A percentile compares a stretch with the other conserved stretches of the same genome.
These are phyloP conservation scores for Arthrocladium fulminans DNA, from an alignment of 2,329 filamentous ascomycete genomes.

Conservation along the genomic window DNA sequence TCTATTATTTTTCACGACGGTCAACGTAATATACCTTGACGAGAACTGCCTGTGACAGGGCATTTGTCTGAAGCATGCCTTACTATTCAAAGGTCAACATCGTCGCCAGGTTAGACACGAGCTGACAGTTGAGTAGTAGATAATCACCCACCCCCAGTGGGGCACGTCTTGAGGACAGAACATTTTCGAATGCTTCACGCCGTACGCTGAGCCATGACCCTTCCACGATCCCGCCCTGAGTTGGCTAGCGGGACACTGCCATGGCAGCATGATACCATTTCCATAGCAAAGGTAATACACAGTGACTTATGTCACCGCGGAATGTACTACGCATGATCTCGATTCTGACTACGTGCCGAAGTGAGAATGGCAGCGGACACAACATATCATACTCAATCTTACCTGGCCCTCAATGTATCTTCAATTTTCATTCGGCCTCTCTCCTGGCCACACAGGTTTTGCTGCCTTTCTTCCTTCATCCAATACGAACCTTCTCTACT, in stretches of 20 bases:
- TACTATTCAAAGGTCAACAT: background rate
- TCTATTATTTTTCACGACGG: conserved; percentile 65
- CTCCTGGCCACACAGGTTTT: background rate
- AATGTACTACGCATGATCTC: too few species aligned
- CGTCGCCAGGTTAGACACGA: background rate
- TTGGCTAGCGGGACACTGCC: too few species aligned
- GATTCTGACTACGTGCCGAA: too few species aligned
- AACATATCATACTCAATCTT: background rate
- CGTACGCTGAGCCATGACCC: too few species aligned
- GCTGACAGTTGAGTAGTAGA: background rate
- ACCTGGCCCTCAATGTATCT: background rate
- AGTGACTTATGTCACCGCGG: too few species aligned
- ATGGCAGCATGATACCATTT: too few species aligned
- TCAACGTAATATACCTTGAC: conserved; percentile 80
- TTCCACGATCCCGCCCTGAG: too few species aligned
- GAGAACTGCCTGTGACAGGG: conserved; percentile 73
- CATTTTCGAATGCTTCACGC: background rate
- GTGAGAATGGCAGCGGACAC: background rate
- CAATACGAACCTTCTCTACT: too few species aligned
- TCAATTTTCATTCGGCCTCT: background rate
- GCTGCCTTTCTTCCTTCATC: background rate
- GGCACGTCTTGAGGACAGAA: background rate
- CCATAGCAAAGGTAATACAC: too few species aligned
- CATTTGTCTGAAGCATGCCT: conserved; percentile 32
- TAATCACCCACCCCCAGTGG: background rate